Conservation (phyloP, 495 filamentous ascomycete genomes). For the Letharia columbiana region DNA sequence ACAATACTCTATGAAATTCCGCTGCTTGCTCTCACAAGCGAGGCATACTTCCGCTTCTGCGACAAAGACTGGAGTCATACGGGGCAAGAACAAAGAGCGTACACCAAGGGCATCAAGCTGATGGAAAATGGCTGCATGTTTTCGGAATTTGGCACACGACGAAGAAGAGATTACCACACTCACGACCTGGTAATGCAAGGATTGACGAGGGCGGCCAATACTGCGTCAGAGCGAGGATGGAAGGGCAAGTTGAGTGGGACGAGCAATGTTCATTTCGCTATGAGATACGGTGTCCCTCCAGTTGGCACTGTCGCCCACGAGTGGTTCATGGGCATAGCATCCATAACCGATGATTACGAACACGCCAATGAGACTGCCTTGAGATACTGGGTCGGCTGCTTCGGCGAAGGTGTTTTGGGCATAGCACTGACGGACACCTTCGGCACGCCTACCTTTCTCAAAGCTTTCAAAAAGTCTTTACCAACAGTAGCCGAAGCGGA, state of each 20-base stretch:
- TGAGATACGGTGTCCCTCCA: constrained; percentile 73
- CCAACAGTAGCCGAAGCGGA: constrained; percentile 34
- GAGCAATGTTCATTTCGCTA: constrained; percentile 95
- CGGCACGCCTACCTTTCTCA: constrained; percentile 82
- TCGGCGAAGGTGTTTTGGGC: constrained; percentile 79
- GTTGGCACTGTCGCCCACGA: constrained; percentile 96
- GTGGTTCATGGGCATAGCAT: constrained; percentile 98
- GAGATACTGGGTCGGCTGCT: constrained; percentile 81
- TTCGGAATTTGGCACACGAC: constrained; percentile 87
- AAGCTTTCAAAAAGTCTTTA: constrained; percentile 64
- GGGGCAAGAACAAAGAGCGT: constrained; percentile 76
- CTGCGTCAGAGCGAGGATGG: constrained; percentile 52
- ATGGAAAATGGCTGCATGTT: constrained; percentile 76
- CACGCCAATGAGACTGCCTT: constrained; percentile 76
- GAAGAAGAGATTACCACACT: constrained; percentile 86
- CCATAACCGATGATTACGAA: constrained; percentile 77
- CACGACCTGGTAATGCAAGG: constrained; percentile 87
- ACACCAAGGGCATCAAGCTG: constrained; percentile 63
- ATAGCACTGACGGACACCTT: constrained; percentile 98
- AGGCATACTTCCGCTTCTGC: constrained; percentile 95
- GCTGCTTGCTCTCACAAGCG: constrained; percentile 79
- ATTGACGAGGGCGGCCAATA: constrained; percentile 60
- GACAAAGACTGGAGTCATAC: constrained; percentile 82
- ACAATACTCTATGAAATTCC: constrained; percentile 98
- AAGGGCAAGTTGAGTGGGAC: constrained; percentile 73